Percentiles rank a stretch among this genome's conserved stretches.
These are phyloP conservation scores for Dryas octopetala DNA, from an alignment of 306 rosid species.

Conservation along the genomic window DNA sequence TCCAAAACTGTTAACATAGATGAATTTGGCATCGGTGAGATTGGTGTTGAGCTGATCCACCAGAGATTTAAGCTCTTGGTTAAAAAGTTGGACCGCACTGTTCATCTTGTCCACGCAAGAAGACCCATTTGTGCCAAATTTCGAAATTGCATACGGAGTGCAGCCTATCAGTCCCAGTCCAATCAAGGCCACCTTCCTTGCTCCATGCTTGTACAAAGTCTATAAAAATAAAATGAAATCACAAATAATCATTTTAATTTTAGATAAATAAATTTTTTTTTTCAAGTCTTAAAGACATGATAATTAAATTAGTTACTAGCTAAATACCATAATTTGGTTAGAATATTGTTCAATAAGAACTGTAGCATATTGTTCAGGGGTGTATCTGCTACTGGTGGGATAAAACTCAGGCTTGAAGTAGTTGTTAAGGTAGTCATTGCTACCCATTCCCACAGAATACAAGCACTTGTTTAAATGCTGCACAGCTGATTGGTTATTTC, in stretches of 20 bases:
- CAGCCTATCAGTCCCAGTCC: conserved; percentile 55
- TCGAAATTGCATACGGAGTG: conserved; percentile 34
- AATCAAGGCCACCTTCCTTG: conserved; percentile 42
- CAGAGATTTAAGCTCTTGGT: conserved; percentile 32
- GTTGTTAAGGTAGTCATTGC: conserved; percentile 59
- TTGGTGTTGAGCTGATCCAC: conserved; percentile 37
- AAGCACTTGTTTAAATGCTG: conserved; percentile 47
- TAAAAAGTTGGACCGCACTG: conserved; percentile 34
- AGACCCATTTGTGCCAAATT: conserved; percentile 27
- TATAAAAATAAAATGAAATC: conserved; percentile 6
- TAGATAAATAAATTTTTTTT: not conserved
- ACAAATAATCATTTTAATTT: not conserved
- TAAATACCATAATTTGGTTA: conserved; percentile 37
- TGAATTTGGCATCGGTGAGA: conserved; percentile 36
- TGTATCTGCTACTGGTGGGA: conserved; percentile 33
- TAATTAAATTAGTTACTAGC: not conserved
- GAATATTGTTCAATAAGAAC: conserved; percentile 35
- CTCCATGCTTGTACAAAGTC: conserved; percentile 40
- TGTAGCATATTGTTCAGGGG: conserved; percentile 34
- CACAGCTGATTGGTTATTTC: conserved; percentile 15
- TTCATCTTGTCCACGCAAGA: conserved; percentile 38
- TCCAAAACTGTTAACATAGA: conserved; percentile 21
- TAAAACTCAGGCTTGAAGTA: conserved; percentile 48
- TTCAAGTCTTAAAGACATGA: not conserved
- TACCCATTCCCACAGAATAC: conserved; percentile 53